Conservation (phyloP, 2,329 filamentous ascomycete species). For the Stylonectria norvegica region DNA sequence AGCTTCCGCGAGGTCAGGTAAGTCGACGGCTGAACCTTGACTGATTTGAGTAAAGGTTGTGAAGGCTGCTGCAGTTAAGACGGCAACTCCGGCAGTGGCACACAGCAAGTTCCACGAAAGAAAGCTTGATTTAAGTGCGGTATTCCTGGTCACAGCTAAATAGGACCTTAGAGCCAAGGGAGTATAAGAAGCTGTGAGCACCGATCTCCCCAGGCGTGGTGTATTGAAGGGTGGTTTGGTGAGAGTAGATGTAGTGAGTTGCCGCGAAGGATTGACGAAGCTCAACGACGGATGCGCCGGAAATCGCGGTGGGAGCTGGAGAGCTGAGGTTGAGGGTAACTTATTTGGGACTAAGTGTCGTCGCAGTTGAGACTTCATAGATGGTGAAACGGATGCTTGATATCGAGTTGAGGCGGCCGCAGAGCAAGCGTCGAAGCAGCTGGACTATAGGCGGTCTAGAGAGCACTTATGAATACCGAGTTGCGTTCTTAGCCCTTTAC, state of each 20-base stretch:
- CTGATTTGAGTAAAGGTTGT: background rate
- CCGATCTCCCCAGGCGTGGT: too few relatives aligned
- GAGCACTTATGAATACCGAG: too few relatives aligned
- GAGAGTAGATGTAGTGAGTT: conserved; percentile 10
- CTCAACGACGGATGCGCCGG: conserved; percentile 13
- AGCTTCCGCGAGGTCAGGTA: too few relatives aligned
- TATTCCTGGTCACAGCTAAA: conserved; percentile 4
- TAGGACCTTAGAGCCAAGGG: conserved; percentile 6
- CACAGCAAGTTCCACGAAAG: conserved; percentile 17
- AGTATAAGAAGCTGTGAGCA: conserved; percentile 5
- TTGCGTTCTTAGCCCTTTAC: background rate
- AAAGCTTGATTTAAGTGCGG: conserved; percentile 17
- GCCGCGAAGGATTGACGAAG: conserved; percentile 11
- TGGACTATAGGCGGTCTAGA: too few relatives aligned
- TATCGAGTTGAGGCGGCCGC: conserved; percentile 13
- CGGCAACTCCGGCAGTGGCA: conserved; percentile 6
- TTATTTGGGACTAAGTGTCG: conserved; percentile 14
- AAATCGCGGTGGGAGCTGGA: conserved; percentile 8
- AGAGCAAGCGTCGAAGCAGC: conserved; percentile 16
- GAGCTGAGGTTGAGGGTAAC: conserved; percentile 6
- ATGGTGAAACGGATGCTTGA: conserved; percentile 9
- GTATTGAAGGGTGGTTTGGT: conserved; percentile 1
- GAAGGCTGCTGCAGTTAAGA: background rate
- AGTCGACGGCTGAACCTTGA: background rate
- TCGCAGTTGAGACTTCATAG: conserved; percentile 23